Base-by-base conservation (phyloP, 129 eudicot species). In the Lonicera japonica region DNA sequence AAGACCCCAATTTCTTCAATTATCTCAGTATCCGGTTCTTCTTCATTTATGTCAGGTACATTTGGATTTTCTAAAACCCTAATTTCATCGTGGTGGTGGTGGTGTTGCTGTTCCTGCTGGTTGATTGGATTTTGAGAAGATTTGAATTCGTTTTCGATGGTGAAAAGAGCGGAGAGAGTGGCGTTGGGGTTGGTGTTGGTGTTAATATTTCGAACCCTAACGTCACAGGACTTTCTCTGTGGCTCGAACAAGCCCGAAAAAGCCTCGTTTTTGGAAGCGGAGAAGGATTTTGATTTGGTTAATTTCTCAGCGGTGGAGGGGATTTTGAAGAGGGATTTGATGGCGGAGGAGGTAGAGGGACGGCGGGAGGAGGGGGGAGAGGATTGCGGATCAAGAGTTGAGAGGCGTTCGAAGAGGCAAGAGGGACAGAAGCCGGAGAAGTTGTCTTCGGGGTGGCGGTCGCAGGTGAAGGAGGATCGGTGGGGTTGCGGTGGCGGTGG, bases 141-240 rank as follows among this genome's bases (percentile, higher is more conserved):
- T 56, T 81, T 87, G 24, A 53, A 58, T 5, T 64, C 89, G 78
- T 83, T 78, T 77, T 79, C 94, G 10, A 76, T 72, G 36, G 80
- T 34, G 38, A 90, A 86, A 41, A 90, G 82, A 12, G 95, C 41
- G 57, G 73, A 84, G 15, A 86, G 85, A 18, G 94, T 81, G 68
- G n/a, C n/a, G n/a, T n/a, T n/a, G n/a, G n/a, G n/a, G n/a, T n/a
- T n/a, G n/a, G n/a, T n/a, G n/a, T n/a, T n/a, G n/a, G 56, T 81
- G 36, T 29, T 29, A 29, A 2, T 10, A 11, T 43, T 14, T 38
- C 89, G 77, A 3, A 60, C 90, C 61, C 97, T 73, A 39, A 90
- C 95, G 82, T 90, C 97, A 18, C 95, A 90, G 38, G 97, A 90
- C 46, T 79, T 84, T 25, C 97, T 67, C 61, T 90, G 95, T 25